Base-by-base conservation (phyloP, 192 early-diverging fungal genomes). In the Obelidium mucronatum region DNA sequence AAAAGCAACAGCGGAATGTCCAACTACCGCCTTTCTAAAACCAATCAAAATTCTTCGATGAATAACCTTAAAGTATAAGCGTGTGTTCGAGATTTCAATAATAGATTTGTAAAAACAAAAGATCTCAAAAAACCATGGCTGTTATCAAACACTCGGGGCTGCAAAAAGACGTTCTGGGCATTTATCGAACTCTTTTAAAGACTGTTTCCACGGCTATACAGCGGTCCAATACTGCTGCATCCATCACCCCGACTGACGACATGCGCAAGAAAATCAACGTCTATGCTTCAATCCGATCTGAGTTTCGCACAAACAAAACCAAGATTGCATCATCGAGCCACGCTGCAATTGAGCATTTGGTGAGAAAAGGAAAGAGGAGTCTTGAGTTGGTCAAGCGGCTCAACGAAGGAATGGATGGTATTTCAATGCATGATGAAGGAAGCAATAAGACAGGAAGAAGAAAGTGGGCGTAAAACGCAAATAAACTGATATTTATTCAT, bases 341-440 rank as follows among this genome's bases (percentile, higher is more conserved):
- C 28, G 54, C 52, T 17, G 69, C 54, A 36, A 42, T 72, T 40
- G 69, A 72, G 69, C 54, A 72, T 58, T 51, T 72, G 19, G 51
- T 72, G 6, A 48, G 69, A 19, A 54, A 42, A 54, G 69, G 28
- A 11, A 72, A 72, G 26, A 55, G 36, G 34, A 59, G 54, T 26
- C 37, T 67, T 2, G 66, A 67, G n/a, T 30, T 67, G 37, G 44
- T 67, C 44, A 42, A 52, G 42, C 44, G 28, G 0, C 19, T 40
- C 19, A 33, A 24, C 17, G 63, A 34, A 24, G 66, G 66, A 6
- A 51, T 67, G 55, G 55, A 58, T 58, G 55, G 55, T 11, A 58
- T 58, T 22, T 58, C 55, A 1, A 22, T 58, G 24, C 55, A 11
- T 8, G 30, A 31, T 22, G 24, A 28, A 8, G 55, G 30, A 5